A percentile compares a stretch with the other conserved stretches of the same genome.
Evolutionary conservation across 495 filamentous ascomycete genomes (phyloP).

Genomic region (Neohortaea acidophila): DNA sequence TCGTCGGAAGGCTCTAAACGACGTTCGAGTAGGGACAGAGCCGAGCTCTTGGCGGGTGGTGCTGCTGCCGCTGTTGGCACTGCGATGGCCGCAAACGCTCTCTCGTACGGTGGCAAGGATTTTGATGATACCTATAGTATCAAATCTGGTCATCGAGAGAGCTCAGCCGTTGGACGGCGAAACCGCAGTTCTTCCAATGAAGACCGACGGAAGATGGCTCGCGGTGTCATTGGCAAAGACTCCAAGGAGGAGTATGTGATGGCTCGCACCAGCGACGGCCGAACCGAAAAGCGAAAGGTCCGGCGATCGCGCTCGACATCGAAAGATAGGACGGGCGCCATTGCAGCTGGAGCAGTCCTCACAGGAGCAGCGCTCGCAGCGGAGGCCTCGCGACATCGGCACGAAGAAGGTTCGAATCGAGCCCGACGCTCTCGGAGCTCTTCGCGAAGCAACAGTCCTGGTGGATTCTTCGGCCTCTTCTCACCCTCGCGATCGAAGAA

Average conservation of each 20-base stretch:
- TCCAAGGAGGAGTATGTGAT: conserved; percentile 6
- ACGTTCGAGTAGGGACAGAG: conserved; percentile 26
- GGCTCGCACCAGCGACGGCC: conserved; percentile 12
- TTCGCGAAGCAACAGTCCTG: neutral
- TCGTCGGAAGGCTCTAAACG: conserved; percentile 39
- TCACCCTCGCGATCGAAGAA: conserved; percentile 36
- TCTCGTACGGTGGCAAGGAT: conserved; percentile 23
- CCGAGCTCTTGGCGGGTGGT: conserved; percentile 39
- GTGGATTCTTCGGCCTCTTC: conserved; percentile 31
- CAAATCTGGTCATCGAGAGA: conserved; percentile 35
- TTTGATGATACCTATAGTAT: conserved; percentile 47
- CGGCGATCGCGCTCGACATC: conserved; percentile 32
- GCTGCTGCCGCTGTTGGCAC: conserved; percentile 31
- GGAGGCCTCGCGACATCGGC: conserved; percentile 2
- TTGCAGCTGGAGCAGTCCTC: conserved; percentile 26
- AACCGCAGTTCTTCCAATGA: conserved; percentile 16
- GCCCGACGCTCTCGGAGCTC: conserved; percentile 10
- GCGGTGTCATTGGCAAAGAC: conserved; percentile 4
- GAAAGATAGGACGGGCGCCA: conserved; percentile 25
- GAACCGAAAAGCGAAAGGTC: conserved; percentile 8
- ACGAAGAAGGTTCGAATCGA: conserved; percentile 2
- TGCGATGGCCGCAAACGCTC: conserved; percentile 9
- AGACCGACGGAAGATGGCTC: neutral
- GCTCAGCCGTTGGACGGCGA: conserved; percentile 21
- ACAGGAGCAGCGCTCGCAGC: conserved; percentile 27